Base-by-base conservation (phyloP, 352 stramenopile genomes). In the Phytophthora foliorum region DNA sequence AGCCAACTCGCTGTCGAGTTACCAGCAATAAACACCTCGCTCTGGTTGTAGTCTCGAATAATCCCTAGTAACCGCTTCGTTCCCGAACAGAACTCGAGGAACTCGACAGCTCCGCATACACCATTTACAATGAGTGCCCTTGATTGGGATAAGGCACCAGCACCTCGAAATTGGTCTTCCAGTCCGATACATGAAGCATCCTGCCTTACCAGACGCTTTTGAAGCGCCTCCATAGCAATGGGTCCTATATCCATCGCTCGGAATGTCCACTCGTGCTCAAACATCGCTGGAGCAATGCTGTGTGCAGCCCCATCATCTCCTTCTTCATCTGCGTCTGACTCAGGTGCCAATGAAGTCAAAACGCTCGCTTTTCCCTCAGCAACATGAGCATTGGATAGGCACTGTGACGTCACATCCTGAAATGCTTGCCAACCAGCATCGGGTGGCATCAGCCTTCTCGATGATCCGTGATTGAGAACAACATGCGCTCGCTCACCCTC, bases 181-280 rank as follows among this genome's bases (percentile, higher is more conserved):
- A 24, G 29, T 24, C 19, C 29, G 69, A 42, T 5, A 69, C 9
- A 1, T 57, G 41, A 10, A n/a, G 14, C n/a, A 14, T 32, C 21
- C 13, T 55, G 31, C 8, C 22, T 51, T n/a, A 66, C 13, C 6
- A 36, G 25, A 1, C 45, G 42, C n/a, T 7, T 25, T 38, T 54
- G 10, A 19, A 93, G 67, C 3, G 72, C 25, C 5, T 74, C 6
- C 42, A 80, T 87, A 1, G 86, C 89, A 6, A 63, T 62, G 3
- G 86, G 80, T 1, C 86, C 86, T 24, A 93, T 55, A 34, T 93
- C 86, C 44, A 90, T 84, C n/a, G 77, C 78, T 10, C 83, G 78
- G 21, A 72, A 75, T 6, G 74, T 90, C 83, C 86, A 93, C 24
- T 92, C 83, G 14, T 81, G 57, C 27, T 78, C 73, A 51, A 84